phyloP scores from a whole-genome alignment of 2,329 filamentous ascomycete species.

The Aureobasidium sp. region DNA sequence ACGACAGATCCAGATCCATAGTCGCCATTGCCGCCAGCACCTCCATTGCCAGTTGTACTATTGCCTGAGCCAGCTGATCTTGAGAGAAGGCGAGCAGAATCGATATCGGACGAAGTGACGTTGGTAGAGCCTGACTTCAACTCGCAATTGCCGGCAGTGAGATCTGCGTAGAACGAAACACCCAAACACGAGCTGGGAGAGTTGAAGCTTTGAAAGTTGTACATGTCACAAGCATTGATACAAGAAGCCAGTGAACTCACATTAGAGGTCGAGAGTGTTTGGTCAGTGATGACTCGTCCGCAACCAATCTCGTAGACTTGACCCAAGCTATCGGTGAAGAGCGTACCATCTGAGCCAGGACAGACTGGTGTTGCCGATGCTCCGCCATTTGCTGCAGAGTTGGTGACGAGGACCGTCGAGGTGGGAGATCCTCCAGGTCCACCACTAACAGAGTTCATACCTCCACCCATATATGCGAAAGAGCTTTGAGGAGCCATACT shows the following conservation, averaged over 20 bases:
- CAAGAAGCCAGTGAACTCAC: slow-evolving; percentile 23
- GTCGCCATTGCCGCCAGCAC: slow-evolving; percentile 9
- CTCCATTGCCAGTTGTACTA: slow-evolving; percentile 16
- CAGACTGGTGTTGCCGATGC: slow-evolving; percentile 22
- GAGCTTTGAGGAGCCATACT: slow-evolving; percentile 4
- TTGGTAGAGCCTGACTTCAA: slow-evolving; percentile 20
- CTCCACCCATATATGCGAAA: not conserved
- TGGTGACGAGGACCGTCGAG: not conserved
- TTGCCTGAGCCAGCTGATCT: slow-evolving; percentile 18
- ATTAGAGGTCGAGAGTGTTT: slow-evolving; percentile 21
- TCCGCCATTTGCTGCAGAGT: slow-evolving; percentile 1
- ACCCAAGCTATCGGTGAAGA: slow-evolving; percentile 24
- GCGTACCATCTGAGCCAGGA: slow-evolving; percentile 21
- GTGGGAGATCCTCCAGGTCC: not conserved
- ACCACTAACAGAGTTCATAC: not conserved
- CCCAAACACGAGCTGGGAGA: slow-evolving; percentile 22
- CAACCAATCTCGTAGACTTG: slow-evolving; percentile 25
- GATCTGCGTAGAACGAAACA: slow-evolving; percentile 22
- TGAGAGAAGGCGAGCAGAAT: slow-evolving; percentile 21
- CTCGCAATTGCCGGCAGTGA: slow-evolving; percentile 22
- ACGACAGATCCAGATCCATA: slow-evolving; percentile 17
- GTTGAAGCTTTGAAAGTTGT: slow-evolving; percentile 24
- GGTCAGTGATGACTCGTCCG: slow-evolving; percentile 20
- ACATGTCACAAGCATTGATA: slow-evolving; percentile 28
- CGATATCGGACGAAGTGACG: slow-evolving; percentile 12